Base-by-base conservation (phyloP, 2,329 filamentous ascomycete genomes). In the Botrytis aclada region DNA sequence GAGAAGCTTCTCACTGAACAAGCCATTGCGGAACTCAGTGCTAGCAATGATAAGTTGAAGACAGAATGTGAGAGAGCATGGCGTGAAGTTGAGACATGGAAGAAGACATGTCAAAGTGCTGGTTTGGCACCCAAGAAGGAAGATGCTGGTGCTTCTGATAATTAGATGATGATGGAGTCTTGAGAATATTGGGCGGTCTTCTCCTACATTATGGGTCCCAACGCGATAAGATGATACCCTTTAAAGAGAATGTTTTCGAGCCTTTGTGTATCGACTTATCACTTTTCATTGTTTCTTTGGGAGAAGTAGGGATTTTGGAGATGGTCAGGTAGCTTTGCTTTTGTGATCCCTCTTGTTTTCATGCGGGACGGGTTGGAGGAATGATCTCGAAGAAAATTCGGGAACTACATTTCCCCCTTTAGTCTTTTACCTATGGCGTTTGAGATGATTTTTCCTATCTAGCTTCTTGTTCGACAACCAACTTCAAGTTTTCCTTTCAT, bases 1-100 rank as follows among this genome's bases (percentile, higher is more conserved):
- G 93, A 96, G 83, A 98, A 98, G 84, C 88, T 97, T 56, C 87
- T 96, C 56, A 95, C 93, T 0, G 93, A 97, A 83, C 93, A 96
- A 81, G 94, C 94, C 65, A 95, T 97, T 77, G 90, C 91, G 25
- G 95, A 98, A 83, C 89, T 98, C 69, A 95, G 92, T 80, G 88
- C 90, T 43, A 95, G 92, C 76, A 97, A 95, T 79, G 93, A 97
- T 78, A 96, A 95, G 83, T 88, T 95, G 75, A 95, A 95, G 84
- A 86, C 87, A 51, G 93, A 96, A 80, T 93, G 91, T 77, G 91
- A 94, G 81, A 86, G 92, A 47, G 89, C 92, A 34, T 95, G 93
- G 85, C 86, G 91, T 69, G 93, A 95, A 81, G 86, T 92, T 69
- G 91, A 94, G 80, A 90, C 89, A 64, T 95, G 93, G 90, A 95